Evolutionary conservation across 2,329 filamentous ascomycete species (phyloP).

Genomic region (Alternaria arborescens): DNA sequence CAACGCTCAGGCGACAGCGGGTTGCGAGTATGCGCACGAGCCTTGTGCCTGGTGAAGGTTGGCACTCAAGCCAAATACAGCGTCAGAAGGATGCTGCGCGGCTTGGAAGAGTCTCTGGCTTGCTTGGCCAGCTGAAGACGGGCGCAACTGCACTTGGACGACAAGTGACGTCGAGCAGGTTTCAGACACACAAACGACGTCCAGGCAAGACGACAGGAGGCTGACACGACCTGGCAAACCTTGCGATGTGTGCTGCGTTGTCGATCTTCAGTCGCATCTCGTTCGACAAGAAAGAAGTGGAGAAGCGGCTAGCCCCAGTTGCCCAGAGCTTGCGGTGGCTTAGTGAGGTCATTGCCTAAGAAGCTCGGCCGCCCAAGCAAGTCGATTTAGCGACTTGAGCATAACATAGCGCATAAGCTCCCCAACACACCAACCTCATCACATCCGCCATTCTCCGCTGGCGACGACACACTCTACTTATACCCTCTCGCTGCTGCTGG

Average conservation of each 20-base stretch:
- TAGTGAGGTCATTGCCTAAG: slow-evolving; percentile 32
- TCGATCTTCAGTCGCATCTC: slow-evolving; percentile 11
- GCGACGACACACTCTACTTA: slow-evolving; percentile 25
- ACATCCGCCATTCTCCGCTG: slow-evolving; percentile 33
- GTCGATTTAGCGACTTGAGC: slow-evolving; percentile 19
- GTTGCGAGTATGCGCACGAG: slow-evolving; percentile 8
- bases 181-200: not conserved
- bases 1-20: slow-evolving; percentile 15
- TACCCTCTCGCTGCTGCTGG: slow-evolving; percentile 21
- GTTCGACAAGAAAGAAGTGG: slow-evolving; percentile 11
- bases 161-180: not conserved
- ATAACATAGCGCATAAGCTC: slow-evolving; percentile 21
- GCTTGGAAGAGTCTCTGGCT: slow-evolving; percentile 12
- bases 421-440: slow-evolving; percentile 14
- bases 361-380: slow-evolving; percentile 22
- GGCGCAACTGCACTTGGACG: not conserved
- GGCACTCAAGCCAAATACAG: slow-evolving; percentile 1
- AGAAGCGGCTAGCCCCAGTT: slow-evolving; percentile 10
- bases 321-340: slow-evolving; percentile 15
- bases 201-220: not conserved
- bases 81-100: slow-evolving; percentile 3
- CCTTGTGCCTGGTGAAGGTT: slow-evolving; percentile 12
- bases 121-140: slow-evolving; percentile 14
- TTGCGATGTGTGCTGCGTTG: slow-evolving; percentile 11
- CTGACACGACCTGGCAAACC: not conserved